Evolutionary conservation across 495 filamentous ascomycete genomes (phyloP).

Genomic region (Cryomyces minteri): DNA sequence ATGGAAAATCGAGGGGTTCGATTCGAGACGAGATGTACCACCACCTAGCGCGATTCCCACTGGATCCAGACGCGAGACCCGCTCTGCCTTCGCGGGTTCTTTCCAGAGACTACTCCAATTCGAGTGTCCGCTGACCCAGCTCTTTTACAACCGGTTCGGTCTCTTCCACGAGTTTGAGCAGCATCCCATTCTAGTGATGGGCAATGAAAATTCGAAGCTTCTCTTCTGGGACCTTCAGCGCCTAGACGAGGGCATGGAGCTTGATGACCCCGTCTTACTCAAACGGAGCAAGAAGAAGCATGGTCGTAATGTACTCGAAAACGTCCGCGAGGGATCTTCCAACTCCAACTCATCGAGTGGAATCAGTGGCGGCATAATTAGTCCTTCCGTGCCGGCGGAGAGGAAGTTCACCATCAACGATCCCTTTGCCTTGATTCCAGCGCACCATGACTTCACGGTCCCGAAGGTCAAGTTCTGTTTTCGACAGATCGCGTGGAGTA

Average conservation of each 20-base stretch:
- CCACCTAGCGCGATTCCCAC: slow-evolving; percentile 37
- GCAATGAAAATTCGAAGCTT: slow-evolving; percentile 34
- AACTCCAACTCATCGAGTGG: slow-evolving; percentile 5
- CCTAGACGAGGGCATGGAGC: slow-evolving; percentile 25
- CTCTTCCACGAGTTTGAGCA: slow-evolving; percentile 30
- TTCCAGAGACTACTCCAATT: slow-evolving; percentile 48
- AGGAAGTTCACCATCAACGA: slow-evolving; percentile 32
- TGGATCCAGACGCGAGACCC: slow-evolving; percentile 32
- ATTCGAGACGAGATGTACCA: slow-evolving; percentile 23
- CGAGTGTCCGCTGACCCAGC: slow-evolving; percentile 31
- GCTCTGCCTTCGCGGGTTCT: slow-evolving; percentile 39
- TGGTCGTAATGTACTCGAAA: slow-evolving; percentile 1
- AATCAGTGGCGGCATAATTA: background rate
- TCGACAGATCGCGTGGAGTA: slow-evolving; percentile 44
- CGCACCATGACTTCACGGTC: slow-evolving; percentile 24
- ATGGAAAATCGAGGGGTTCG: slow-evolving; percentile 53
- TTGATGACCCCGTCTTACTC: slow-evolving; percentile 9
- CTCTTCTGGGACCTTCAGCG: slow-evolving; percentile 54
- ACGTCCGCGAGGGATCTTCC: background rate
- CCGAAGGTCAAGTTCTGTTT: slow-evolving; percentile 29
- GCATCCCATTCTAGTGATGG: slow-evolving; percentile 46
- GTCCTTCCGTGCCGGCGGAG: slow-evolving; percentile 4
- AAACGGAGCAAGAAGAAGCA: slow-evolving; percentile 10
- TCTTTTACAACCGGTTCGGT: slow-evolving; percentile 52
- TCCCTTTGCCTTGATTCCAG: slow-evolving; percentile 26